Conservation (phyloP, 495 filamentous ascomycete genomes). For the Penicilliopsis zonata region DNA sequence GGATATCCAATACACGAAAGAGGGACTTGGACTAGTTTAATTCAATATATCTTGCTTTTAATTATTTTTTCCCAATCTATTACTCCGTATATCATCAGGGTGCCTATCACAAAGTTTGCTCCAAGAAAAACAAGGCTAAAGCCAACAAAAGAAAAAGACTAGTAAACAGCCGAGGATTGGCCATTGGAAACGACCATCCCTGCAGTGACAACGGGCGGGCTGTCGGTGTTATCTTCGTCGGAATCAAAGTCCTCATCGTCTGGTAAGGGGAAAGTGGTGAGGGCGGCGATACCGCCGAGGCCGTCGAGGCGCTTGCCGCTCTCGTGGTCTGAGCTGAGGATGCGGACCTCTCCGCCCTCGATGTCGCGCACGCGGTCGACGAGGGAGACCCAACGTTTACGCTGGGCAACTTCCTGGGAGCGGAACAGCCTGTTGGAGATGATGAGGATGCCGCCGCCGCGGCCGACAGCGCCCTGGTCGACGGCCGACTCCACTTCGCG, state of each 20-base stretch:
- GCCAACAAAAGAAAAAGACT: neutral
- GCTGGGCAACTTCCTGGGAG: slow-evolving; percentile 64
- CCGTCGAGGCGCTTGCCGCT: slow-evolving; percentile 80
- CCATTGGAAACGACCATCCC: neutral
- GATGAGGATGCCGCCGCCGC: slow-evolving; percentile 71
- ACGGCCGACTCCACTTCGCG: slow-evolving; percentile 78
- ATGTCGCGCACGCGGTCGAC: slow-evolving; percentile 82
- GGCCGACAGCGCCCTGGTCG: slow-evolving; percentile 76
- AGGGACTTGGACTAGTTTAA: too few relatives aligned
- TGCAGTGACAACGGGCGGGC: too few relatives aligned
- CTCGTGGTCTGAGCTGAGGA: slow-evolving; percentile 88
- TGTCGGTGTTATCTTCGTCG: slow-evolving; percentile 16
- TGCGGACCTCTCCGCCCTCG: slow-evolving; percentile 74
- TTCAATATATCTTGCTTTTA: too few relatives aligned
- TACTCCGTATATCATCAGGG: too few relatives aligned
- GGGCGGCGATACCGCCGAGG: slow-evolving; percentile 78
- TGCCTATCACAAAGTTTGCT: too few relatives aligned
- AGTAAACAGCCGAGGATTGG: neutral
- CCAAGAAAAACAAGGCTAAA: neutral
- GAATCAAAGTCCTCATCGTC: slow-evolving; percentile 42
- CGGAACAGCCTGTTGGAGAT: slow-evolving; percentile 81
- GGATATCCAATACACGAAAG: too few relatives aligned
- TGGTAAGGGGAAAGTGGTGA: slow-evolving; percentile 84
- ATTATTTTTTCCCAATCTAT: too few relatives aligned
- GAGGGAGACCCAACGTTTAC: slow-evolving; percentile 72